A percentile compares a stretch with the other conserved stretches of the same genome.
Conservation (phyloP, 2,329 filamentous ascomycete genomes). For the Fusarium proliferatum region DNA sequence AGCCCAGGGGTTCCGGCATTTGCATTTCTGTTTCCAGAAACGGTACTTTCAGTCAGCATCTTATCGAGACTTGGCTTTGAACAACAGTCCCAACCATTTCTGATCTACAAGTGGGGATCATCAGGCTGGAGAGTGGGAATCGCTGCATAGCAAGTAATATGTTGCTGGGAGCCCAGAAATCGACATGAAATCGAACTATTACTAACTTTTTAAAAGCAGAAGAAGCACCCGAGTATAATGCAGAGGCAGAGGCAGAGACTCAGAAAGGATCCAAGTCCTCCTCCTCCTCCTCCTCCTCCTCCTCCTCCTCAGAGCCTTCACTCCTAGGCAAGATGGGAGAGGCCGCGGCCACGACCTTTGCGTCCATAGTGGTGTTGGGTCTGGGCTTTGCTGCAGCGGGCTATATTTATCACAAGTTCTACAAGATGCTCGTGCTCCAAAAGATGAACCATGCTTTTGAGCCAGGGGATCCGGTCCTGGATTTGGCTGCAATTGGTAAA, state of each 20-base stretch:
- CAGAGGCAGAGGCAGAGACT: background rate
- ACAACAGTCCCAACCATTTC: background rate
- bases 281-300: too few species aligned
- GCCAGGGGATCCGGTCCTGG: conserved; percentile 90
- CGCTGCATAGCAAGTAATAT: background rate
- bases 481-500: conserved; percentile 76
- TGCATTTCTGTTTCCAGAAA: conserved; percentile 2
- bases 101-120: background rate
- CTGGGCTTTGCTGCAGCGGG: conserved; percentile 73
- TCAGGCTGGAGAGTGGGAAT: background rate
- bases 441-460: conserved; percentile 95
- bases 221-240: conserved; percentile 9
- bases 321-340: conserved; percentile 74
- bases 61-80: background rate
- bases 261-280: conserved; percentile 9
- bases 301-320: conserved; percentile 49
- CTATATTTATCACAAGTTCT: conserved; percentile 82
- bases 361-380: conserved; percentile 78
- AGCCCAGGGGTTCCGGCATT: background rate
- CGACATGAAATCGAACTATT: background rate
- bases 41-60: background rate
- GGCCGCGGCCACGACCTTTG: conserved; percentile 78
- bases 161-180: background rate
- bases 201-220: conserved; percentile 26
- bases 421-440: conserved; percentile 89